These are phyloP conservation scores for Lindgomyces ingoldianus DNA, from an alignment of 495 filamentous ascomycete species.

Conservation along the genomic window DNA sequence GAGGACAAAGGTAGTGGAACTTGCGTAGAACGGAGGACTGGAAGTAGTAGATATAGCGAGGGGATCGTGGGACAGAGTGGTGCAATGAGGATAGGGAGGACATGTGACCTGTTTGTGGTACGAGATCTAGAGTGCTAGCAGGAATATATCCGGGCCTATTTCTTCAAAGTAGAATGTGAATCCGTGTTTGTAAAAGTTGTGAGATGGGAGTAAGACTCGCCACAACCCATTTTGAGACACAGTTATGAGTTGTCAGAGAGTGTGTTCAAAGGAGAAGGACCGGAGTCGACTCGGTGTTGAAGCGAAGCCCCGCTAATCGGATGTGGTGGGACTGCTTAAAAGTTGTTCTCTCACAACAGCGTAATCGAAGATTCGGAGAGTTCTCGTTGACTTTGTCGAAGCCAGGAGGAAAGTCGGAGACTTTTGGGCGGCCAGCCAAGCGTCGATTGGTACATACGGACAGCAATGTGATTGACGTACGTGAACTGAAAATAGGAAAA, in stretches of 20 bases:
- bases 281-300: background rate
- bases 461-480: too few species aligned
- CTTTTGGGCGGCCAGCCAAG: background rate
- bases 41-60: background rate
- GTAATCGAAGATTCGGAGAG: background rate
- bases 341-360: background rate
- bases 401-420: too few species aligned
- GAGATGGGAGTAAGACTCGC: background rate
- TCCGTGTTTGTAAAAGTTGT: background rate
- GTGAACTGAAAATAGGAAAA: too few species aligned
- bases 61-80: constrained; percentile 3
- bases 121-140: background rate
- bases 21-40: constrained; percentile 12
- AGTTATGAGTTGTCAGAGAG: background rate
- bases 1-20: constrained; percentile 25
- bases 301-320: background rate
- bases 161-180: background rate
- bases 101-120: constrained; percentile 10
- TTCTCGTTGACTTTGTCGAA: too few species aligned
- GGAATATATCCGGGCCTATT: background rate
- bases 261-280: background rate
- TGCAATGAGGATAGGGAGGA: background rate
- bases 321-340: background rate
- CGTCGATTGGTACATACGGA: too few species aligned
- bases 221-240: background rate